phyloP scores from a whole-genome alignment of 345 rosid species.

The Eucalyptus globulus region DNA sequence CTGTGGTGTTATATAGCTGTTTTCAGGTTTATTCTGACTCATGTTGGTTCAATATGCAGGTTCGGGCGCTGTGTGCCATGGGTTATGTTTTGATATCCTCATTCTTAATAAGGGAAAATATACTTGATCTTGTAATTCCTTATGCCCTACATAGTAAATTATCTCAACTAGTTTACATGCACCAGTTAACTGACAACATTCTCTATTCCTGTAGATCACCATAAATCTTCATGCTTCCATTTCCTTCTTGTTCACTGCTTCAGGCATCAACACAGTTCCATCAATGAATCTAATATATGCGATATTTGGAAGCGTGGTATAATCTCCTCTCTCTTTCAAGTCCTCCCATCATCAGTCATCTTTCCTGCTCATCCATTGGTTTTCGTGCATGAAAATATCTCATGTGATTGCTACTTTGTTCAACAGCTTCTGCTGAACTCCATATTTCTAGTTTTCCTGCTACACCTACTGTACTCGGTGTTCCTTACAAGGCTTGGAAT shows the following conservation, averaged over 20 bases:
- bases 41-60: constrained; percentile 25
- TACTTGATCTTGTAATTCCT: constrained; percentile 61
- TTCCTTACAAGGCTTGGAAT: constrained; percentile 77
- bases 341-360: neutral
- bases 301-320: constrained; percentile 82
- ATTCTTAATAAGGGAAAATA: constrained; percentile 87
- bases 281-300: constrained; percentile 70
- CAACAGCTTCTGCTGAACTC: constrained; percentile 76
- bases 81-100: constrained; percentile 83
- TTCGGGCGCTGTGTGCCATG: constrained; percentile 65
- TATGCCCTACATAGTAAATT: neutral
- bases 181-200: neutral
- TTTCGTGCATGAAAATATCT: neutral
- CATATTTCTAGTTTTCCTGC: constrained; percentile 70
- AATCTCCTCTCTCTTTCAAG: neutral
- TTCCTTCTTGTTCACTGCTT: constrained; percentile 52
- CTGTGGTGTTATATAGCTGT: neutral
- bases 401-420: neutral
- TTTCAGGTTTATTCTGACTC: constrained; percentile 1
- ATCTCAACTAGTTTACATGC: neutral
- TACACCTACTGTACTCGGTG: constrained; percentile 68
- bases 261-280: constrained; percentile 64
- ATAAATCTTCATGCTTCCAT: constrained; percentile 82
- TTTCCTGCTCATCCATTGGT: neutral
- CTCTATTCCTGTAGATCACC: constrained; percentile 56